Conservation (phyloP, 2,329 filamentous ascomycete genomes). For the Aspergillus udagawae region DNA sequence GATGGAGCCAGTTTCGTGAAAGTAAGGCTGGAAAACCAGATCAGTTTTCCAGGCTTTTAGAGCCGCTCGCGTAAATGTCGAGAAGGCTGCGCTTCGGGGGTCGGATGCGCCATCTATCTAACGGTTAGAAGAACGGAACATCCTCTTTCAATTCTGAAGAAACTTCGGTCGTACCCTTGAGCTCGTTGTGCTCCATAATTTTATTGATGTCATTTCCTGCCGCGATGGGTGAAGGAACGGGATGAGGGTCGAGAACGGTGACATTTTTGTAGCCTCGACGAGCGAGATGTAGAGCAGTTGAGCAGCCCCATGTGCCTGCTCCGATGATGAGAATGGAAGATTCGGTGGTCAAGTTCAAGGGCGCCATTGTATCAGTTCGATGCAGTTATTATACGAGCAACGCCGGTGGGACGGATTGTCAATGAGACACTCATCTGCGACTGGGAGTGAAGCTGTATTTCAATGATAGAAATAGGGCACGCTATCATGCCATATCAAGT, state of each 20-base stretch:
- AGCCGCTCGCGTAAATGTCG: conserved; percentile 24
- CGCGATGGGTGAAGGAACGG: conserved; percentile 45
- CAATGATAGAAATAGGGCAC: neutral
- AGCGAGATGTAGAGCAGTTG: conserved; percentile 51
- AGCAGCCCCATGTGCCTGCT: conserved; percentile 50
- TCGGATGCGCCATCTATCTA: conserved; percentile 13
- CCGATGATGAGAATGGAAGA: conserved; percentile 43
- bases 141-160: too few relatives aligned
- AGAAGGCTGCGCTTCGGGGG: conserved; percentile 18
- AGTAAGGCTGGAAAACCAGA: conserved; percentile 43
- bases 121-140: neutral
- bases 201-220: conserved; percentile 52
- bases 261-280: conserved; percentile 48
- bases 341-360: conserved; percentile 2
- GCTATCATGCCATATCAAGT: neutral
- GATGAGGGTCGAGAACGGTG: conserved; percentile 46
- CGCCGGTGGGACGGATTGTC: neutral
- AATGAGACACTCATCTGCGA: neutral
- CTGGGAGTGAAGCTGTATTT: neutral
- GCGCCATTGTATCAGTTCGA: neutral
- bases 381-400: neutral
- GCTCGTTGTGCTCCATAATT: conserved; percentile 39
- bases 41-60: conserved; percentile 43
- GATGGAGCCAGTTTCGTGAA: conserved; percentile 43
- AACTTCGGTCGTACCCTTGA: conserved; percentile 25